Evolutionary conservation across 2,329 filamentous ascomycete species (phyloP).

Genomic region (Pseudogymnoascus sp.): DNA sequence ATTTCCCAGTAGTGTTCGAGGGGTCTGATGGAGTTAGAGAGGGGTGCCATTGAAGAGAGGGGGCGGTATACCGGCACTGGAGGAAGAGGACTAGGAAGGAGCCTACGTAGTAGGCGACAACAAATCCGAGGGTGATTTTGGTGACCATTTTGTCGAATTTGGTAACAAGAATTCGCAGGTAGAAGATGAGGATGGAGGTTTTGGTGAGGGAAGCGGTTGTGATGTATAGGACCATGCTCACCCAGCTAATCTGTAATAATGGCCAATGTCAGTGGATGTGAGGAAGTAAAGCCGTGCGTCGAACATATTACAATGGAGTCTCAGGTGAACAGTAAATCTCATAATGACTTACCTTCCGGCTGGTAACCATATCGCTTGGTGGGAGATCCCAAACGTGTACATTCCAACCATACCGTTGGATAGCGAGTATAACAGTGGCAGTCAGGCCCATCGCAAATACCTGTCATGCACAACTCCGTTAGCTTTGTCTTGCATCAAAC

Average conservation of each 20-base stretch:
- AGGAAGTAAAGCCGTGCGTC: too few species aligned
- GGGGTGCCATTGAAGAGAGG: not conserved
- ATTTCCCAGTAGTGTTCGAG: conserved; percentile 1
- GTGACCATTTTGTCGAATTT: conserved; percentile 1
- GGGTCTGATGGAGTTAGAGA: not conserved
- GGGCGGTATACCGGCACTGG: conserved; percentile 2
- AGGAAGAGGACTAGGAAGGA: not conserved
- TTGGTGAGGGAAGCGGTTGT: conserved; percentile 8
- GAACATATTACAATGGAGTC: not conserved
- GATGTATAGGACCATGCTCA: conserved; percentile 9
- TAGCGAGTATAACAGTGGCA: conserved; percentile 28
- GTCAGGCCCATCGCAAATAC: conserved; percentile 32
- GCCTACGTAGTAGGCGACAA: not conserved
- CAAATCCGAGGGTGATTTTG: not conserved
- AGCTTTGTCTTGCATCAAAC: not conserved
- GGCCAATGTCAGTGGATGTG: not conserved
- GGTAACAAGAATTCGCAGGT: conserved; percentile 9
- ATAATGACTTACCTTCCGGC: not conserved
- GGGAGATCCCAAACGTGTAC: conserved; percentile 34
- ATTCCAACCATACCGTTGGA: conserved; percentile 30
- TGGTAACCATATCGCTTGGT: not conserved
- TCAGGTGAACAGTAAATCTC: not conserved
- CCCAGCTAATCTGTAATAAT: not conserved
- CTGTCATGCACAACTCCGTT: conserved; percentile 13
- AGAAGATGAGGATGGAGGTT: conserved; percentile 11